Evolutionary conservation across 2,329 filamentous ascomycete genomes (phyloP), one percentile per base, ranked within the genome.

Genomic region (Aspergillus fumigatus): DNA sequence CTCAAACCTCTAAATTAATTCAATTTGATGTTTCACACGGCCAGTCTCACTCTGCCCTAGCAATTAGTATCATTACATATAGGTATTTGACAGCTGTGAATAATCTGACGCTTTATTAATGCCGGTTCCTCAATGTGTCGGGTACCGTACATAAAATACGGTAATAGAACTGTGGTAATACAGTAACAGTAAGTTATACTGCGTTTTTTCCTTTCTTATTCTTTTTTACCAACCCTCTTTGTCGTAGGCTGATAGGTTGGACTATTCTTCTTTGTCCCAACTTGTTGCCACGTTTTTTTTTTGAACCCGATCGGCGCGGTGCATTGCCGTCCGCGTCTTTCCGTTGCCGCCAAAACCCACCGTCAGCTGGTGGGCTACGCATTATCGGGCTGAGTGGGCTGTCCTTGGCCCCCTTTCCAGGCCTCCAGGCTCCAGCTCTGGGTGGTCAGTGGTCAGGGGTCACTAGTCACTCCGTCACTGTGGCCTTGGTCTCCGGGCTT

Each of bases 321-420:
- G 67, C 68, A 68, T 67, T 70, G 62, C 67, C 66, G 68, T 69
- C 67, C 67, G 67, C 66, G 59, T 67, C 65, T 68, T 69, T 70
- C 68, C 67, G 68, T 63, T 67, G 62, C 62, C 59, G 56, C 66
- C 64, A 64, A 56, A 64, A 67, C 60, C 66, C 67, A 67, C 65
- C 59, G 51, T 59, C 57, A 59, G 58, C 52, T 54, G 55, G 58
- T 38, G 26, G 49, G 5, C 29, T 48, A 19, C 17, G 10, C 47
- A 48, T 27, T 48, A 29, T 29, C 11, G 45, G 58, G 56, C 59
- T 55, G 56, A 55, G 57, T 61, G 58, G 61, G 59, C 57, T 62
- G 47, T 35, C 54, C 48, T 49, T 54, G 19, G n/a, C 40, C 38
- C 38, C 17, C 14, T 47, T 23, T 35, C 29, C 49, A 35, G 17